Base-by-base conservation (phyloP, 306 rosid species). In the Casuarina cunninghamiana region DNA sequence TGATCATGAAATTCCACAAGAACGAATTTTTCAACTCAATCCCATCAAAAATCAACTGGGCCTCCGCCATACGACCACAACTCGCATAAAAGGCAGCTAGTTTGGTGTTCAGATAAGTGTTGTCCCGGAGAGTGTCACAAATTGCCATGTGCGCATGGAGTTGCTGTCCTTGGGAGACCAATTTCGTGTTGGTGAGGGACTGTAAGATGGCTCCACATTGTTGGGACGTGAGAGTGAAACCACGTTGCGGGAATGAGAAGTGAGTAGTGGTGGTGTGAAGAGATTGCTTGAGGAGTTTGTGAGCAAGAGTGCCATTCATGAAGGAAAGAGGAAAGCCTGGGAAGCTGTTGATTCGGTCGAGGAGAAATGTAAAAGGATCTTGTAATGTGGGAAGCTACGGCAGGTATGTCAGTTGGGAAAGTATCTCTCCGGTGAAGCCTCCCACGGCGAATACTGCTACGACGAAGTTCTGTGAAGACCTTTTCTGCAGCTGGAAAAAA, bases 181-280 rank as follows among this genome's bases (percentile, higher is more conserved):
- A 83, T 73, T 83, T 87, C 78, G 83, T 21, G 80, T 82, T 86
- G 76, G 88, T 82, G 70, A 88, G 82, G 0, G 81, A 85, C 15
- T 82, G 91, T n/a, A 90, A 70, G 5, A 88, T 51, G 67, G 84
- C 58, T 68, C 92, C 92, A 12, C 92, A 88, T 83, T 83, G 91
- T 9, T 81, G 75, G 51, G 95, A 90, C 45, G 81, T 45, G 76
- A 80, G 80, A 5, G 10, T 49, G 38, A 76, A 73, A 69, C 69
- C 32, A 26, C 66, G 72, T 4, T 73, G 62, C 37, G 75, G 67
- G 53, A 11, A n/a, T 37, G 16, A 37, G 74, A 77, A 9, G 66
- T 65, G 15, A n/a, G 21, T 5, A 2, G 37, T 0, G 73, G 69
- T 54, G 71, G 78, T 45, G 82, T 10, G 50, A 1, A 17, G 69